Evolutionary conservation across 176 grass and related monocot species (phyloP).

Genomic region (Musa itinerans): DNA sequence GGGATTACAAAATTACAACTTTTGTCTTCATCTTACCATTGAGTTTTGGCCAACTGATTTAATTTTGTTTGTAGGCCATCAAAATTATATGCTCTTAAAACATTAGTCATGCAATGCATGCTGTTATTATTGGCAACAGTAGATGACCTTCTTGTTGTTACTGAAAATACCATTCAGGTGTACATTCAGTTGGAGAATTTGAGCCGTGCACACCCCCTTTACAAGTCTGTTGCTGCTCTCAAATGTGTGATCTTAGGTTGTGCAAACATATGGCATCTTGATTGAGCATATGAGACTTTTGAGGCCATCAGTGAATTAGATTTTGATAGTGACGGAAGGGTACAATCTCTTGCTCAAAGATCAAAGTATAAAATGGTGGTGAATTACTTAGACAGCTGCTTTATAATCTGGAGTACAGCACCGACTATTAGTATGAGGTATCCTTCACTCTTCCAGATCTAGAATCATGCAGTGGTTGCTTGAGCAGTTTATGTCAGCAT

Average conservation of each 20-base stretch:
- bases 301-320: constrained; percentile 75
- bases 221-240: constrained; percentile 85
- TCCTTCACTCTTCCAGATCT: neutral
- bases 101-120: neutral
- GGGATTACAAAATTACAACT: no score
- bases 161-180: constrained; percentile 37
- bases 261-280: constrained; percentile 97
- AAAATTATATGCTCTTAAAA: neutral
- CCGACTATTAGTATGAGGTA: constrained; percentile 46
- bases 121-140: neutral
- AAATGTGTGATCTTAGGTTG: constrained; percentile 97
- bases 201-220: constrained; percentile 58
- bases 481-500: neutral
- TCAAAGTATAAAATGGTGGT: constrained; percentile 59
- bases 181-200: constrained; percentile 93
- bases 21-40: no score
- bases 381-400: constrained; percentile 68
- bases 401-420: constrained; percentile 58
- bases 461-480: neutral
- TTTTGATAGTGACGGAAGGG: constrained; percentile 48
- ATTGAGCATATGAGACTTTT: constrained; percentile 91
- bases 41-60: neutral
- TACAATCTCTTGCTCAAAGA: constrained; percentile 52
- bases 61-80: neutral
- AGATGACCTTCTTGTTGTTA: neutral